Evolutionary conservation across 306 rosid species (phyloP).

Genomic region (Prunus persica): Prunus_persica_NCBIv2 NC_034013.1:15451501-15452000

Average conservation of each 20-base stretch:
- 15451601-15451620: not conserved
- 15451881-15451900: not conserved
- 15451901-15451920: not conserved
- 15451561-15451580: not conserved
- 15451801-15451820: not conserved
- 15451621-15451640: not conserved
- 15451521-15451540: not conserved
- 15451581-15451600: not conserved
- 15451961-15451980: conserved; percentile 19
- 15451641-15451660: not conserved
- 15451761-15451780: not conserved
- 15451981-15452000: conserved; percentile 25
- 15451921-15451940: not conserved
- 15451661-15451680: not conserved
- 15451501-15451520: not conserved
- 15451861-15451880: not conserved
- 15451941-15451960: not conserved
- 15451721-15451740: not conserved
- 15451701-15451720: not conserved
- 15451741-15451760: not conserved
- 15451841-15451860: not conserved
- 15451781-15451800: not conserved
- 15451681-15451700: not conserved
- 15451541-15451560: not conserved
- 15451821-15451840: not conserved